A percentile compares a stretch with the other conserved stretches of the same genome.
Evolutionary conservation across 306 rosid genomes (phyloP).

Genomic region (Fragaria ananassa): DNA sequence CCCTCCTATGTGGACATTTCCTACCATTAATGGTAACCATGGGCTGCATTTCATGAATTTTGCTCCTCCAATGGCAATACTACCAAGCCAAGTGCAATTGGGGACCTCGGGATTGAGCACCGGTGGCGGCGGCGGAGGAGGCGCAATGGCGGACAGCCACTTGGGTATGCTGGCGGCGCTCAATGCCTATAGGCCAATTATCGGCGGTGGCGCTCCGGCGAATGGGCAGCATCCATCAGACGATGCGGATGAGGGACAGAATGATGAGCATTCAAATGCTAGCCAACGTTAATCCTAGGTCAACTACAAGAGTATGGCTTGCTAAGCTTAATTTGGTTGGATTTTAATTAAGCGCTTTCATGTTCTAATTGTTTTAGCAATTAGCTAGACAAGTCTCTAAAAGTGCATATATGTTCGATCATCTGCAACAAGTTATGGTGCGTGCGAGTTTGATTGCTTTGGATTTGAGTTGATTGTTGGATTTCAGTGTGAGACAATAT

Average conservation of each 20-base stretch:
- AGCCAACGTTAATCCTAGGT: constrained; percentile 35
- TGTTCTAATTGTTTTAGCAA: constrained; percentile 10
- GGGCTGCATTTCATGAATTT: constrained; percentile 85
- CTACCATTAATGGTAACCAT: constrained; percentile 26
- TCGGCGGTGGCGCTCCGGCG: constrained; percentile 32
- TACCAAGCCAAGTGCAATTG: constrained; percentile 56
- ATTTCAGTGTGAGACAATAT: constrained; percentile 26
- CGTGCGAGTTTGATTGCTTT: constrained; percentile 47
- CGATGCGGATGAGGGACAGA: constrained; percentile 42
- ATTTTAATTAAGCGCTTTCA: constrained; percentile 10
- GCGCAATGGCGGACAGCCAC: constrained; percentile 44
- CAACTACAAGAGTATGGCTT: constrained; percentile 41
- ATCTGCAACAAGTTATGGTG: constrained; percentile 28
- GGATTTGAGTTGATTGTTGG: constrained; percentile 36
- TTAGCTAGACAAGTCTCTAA: constrained; percentile 4
- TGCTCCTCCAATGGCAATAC: constrained; percentile 61
- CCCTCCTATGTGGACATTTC: constrained; percentile 47
- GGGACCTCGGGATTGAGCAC: constrained; percentile 28
- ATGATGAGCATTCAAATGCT: constrained; percentile 31
- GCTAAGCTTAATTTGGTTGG: constrained; percentile 4
- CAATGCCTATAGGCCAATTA: constrained; percentile 58
- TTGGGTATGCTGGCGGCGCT: constrained; percentile 70
- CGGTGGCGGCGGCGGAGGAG: constrained; percentile 10
- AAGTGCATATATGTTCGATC: constrained; percentile 26
- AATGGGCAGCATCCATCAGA: constrained; percentile 39